phyloP scores from a whole-genome alignment of 2,329 filamentous ascomycete species.

The Fusarium gaditjirri region DNA sequence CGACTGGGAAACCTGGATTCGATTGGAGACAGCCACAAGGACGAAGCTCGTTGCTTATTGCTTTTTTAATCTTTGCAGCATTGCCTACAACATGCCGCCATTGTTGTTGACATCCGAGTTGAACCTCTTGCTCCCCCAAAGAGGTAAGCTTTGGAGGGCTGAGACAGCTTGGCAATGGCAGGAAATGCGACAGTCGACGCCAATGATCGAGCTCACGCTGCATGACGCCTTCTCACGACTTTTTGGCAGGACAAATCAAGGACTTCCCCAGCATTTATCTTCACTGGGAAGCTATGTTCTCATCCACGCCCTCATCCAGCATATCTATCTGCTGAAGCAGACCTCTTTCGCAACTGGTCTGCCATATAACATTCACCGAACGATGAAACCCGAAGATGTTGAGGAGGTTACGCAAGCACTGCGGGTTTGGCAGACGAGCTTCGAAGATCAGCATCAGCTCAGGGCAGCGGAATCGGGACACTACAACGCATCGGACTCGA shows the following conservation, averaged over 20 bases:
- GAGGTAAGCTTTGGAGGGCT: constrained; percentile 67
- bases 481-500: constrained; percentile 60
- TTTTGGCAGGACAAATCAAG: constrained; percentile 62
- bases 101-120: constrained; percentile 68
- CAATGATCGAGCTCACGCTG: constrained; percentile 62
- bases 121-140: constrained; percentile 64
- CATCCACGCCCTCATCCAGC: constrained; percentile 77
- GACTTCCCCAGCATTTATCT: constrained; percentile 61
- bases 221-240: constrained; percentile 67
- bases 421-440: constrained; percentile 67
- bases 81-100: constrained; percentile 70
- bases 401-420: constrained; percentile 67
- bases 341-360: constrained; percentile 63
- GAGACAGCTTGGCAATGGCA: constrained; percentile 70
- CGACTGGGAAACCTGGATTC: constrained; percentile 71
- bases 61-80: constrained; percentile 71
- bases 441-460: constrained; percentile 65
- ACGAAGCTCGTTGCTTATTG: constrained; percentile 71
- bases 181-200: constrained; percentile 63
- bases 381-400: constrained; percentile 64
- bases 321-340: constrained; percentile 76
- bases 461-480: constrained; percentile 61
- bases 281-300: constrained; percentile 76
- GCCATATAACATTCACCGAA: constrained; percentile 61
- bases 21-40: constrained; percentile 65